Base-by-base conservation (phyloP, 1,284 basidiomycete genomes). In the Heterobasidion irregulare region DNA sequence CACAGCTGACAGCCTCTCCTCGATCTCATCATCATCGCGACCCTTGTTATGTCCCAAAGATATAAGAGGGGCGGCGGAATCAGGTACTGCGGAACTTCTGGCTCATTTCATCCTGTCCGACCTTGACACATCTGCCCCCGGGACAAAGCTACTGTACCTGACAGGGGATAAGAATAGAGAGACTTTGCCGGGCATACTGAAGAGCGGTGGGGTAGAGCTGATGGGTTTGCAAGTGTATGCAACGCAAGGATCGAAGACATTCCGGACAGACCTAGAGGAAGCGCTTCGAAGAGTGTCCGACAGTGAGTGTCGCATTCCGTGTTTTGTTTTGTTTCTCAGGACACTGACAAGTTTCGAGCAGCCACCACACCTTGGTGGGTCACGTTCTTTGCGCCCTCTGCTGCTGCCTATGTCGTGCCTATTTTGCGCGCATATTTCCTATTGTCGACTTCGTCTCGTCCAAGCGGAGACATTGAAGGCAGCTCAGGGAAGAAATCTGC, bases 131-230 rank as follows among this genome's bases (percentile, higher is more conserved):
- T 50, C 63, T 0, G 59, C 26, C 50, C 47, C 36, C 18, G 46
- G 55, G 1, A 62, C 58, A 45, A 72, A 62, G 43, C 62, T 92
- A 52, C 66, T 93, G 10, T 91, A 89, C 65, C 75, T 93, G 8
- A 86, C 80, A 6, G 89, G 89, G 15, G 90, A 92, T 73, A 92
- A 91, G 73, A 92, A 88, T 58, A 75, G 80, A 15, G 87, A 91
- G 60, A 84, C 80, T 0, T 66, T 92, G 2, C 72, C 80, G 0
- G 70, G 58, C 5, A 75, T 84, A 8, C 70, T 93, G 41, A 56
- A 62, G 0, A 70, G 70, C 10, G 76, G 70, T 0, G 73, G 73
- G 1, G 65, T 88, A 1, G 63, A 63, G 38, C 65, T 86, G 32
- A 67, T 75, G 13, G 59, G 72, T 15, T 61, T 89, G 15, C 77